Conservation (phyloP, 2,329 filamentous ascomycete genomes). For the Phoma sp. region DNA sequence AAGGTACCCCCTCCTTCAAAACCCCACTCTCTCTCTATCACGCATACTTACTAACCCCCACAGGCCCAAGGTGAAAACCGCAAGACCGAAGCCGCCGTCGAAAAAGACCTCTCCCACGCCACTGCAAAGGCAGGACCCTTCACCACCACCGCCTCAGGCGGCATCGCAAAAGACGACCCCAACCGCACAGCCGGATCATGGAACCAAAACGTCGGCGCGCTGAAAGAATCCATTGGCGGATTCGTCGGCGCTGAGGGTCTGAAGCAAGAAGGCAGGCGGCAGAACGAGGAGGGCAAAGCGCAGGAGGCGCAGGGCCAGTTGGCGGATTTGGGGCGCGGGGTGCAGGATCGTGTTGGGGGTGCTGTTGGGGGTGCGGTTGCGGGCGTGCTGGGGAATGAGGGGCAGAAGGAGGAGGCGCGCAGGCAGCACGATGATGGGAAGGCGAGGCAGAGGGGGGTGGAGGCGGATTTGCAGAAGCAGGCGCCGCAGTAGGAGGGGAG, state of each 20-base stretch:
- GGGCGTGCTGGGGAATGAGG: conserved; percentile 74
- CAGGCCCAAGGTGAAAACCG: conserved; percentile 68
- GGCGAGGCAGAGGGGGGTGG: conserved; percentile 81
- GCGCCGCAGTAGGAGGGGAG: conserved; percentile 45
- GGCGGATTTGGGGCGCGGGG: conserved; percentile 73
- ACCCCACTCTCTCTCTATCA: not conserved
- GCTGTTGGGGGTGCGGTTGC: conserved; percentile 74
- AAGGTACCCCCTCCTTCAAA: no score
- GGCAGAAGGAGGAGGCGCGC: conserved; percentile 70
- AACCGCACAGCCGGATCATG: conserved; percentile 76
- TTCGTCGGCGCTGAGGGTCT: conserved; percentile 77
- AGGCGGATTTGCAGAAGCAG: conserved; percentile 81
- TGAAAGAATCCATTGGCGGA: conserved; percentile 82
- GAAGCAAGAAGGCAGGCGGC: conserved; percentile 75
- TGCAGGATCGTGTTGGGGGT: conserved; percentile 65
- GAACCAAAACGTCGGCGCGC: conserved; percentile 88
- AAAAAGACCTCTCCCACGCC: conserved; percentile 78
- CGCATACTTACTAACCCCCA: conserved; percentile 29
- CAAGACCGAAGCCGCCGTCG: conserved; percentile 69
- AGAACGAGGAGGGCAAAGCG: conserved; percentile 80
- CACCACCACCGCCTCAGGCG: conserved; percentile 73
- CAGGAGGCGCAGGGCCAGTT: conserved; percentile 86
- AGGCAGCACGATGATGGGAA: conserved; percentile 81
- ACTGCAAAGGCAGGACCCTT: conserved; percentile 76
- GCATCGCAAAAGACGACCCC: conserved; percentile 73